These are phyloP conservation scores for Phytopythium delawarense DNA, from an alignment of 352 stramenopile species.

Conservation along the genomic window DNA sequence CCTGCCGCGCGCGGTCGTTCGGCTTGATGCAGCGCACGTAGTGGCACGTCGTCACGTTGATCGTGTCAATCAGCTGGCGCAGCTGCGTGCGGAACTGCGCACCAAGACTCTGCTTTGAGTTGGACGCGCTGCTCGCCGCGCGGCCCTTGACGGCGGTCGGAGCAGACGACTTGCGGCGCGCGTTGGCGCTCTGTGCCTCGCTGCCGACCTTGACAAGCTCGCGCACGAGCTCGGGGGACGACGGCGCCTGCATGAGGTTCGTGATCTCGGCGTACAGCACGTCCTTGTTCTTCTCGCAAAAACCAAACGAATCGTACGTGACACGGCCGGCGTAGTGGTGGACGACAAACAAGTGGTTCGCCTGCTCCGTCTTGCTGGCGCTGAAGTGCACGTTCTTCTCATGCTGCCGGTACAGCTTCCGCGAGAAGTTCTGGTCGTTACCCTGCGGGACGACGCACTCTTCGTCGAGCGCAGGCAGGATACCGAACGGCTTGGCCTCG, in stretches of 20 bases:
- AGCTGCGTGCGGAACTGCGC: constrained; percentile 86
- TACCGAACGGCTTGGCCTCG: constrained; percentile 74
- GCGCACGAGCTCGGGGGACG: constrained; percentile 59
- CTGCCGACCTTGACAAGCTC: constrained; percentile 38
- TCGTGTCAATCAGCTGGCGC: constrained; percentile 77
- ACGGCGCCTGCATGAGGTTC: constrained; percentile 64
- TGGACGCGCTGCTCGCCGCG: constrained; percentile 30
- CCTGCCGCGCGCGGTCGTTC: constrained; percentile 90
- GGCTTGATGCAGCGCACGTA: constrained; percentile 92
- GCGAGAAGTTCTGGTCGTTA: constrained; percentile 83
- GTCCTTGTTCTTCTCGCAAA: constrained; percentile 97
- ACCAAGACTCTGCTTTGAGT: constrained; percentile 50
- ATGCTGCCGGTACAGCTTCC: constrained; percentile 77
- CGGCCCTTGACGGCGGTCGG: constrained; percentile 14
- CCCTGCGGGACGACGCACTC: constrained; percentile 88
- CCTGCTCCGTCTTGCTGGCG: constrained; percentile 71
- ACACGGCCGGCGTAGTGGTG: constrained; percentile 94
- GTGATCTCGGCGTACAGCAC: constrained; percentile 84
- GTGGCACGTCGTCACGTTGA: constrained; percentile 81
- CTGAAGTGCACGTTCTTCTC: constrained; percentile 66
- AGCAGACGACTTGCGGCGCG: constrained; percentile 2
- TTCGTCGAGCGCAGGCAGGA: constrained; percentile 86
- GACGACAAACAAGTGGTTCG: constrained; percentile 77
- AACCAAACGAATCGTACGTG: constrained; percentile 92
- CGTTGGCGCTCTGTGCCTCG: constrained; percentile 25